phyloP scores from a whole-genome alignment of 2,329 filamentous ascomycete genomes.

The Didymella sp. region DNA sequence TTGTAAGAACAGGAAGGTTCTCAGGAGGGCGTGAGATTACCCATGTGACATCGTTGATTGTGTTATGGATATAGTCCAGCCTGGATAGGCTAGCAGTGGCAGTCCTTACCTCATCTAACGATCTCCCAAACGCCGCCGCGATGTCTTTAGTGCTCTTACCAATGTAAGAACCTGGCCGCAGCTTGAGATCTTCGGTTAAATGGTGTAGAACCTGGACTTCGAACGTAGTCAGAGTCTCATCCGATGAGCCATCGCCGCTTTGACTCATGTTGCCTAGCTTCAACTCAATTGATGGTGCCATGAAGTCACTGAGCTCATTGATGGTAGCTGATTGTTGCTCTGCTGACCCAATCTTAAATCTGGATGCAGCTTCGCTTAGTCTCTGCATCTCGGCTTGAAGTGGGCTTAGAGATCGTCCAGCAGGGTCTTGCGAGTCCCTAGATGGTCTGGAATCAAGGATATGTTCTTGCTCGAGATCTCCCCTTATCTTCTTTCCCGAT shows the following conservation, averaged over 20 bases:
- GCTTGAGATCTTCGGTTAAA: conserved; percentile 22
- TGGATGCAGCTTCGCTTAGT: conserved; percentile 13
- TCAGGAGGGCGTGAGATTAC: conserved; percentile 22
- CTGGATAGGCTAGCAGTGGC: conserved; percentile 13
- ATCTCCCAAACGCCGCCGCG: conserved; percentile 11
- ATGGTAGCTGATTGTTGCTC: conserved; percentile 1
- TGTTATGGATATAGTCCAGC: conserved; percentile 23
- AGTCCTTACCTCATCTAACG: neutral
- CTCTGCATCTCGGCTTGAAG: conserved; percentile 22
- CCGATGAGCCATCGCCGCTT: neutral
- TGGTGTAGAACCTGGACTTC: conserved; percentile 18
- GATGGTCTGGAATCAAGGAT: neutral
- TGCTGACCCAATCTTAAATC: conserved; percentile 2
- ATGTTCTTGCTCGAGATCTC: neutral
- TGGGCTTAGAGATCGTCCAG: conserved; percentile 8
- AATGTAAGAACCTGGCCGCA: conserved; percentile 29
- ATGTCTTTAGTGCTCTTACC: conserved; percentile 20
- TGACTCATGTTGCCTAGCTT: neutral
- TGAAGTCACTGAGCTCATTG: neutral
- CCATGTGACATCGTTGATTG: conserved; percentile 26
- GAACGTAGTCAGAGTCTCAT: conserved; percentile 7
- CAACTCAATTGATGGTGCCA: neutral
- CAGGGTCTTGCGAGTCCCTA: neutral
- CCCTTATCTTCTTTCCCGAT: neutral
- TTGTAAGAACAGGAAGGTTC: conserved; percentile 13